phyloP scores from a whole-genome alignment of 2,329 filamentous ascomycete genomes.

The Apiospora rasikravindrae region DNA sequence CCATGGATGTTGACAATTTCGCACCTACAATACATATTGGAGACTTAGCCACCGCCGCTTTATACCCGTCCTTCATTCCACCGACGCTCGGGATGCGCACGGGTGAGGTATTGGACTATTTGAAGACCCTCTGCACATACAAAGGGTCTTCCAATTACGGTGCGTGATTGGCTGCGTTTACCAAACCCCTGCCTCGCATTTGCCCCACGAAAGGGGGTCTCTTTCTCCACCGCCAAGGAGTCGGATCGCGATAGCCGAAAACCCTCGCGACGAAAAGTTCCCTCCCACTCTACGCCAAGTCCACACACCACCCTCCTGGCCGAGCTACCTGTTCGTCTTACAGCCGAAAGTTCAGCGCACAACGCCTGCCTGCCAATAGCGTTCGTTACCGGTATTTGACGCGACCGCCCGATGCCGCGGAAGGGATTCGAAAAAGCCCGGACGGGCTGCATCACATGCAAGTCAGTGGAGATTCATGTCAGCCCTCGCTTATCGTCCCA shows the following conservation, averaged over 20 bases:
- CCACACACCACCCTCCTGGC: neutral
- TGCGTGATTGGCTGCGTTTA: neutral
- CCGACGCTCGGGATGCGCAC: neutral
- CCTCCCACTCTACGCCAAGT: neutral
- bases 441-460: conserved; percentile 30
- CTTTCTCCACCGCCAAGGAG: neutral
- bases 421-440: conserved; percentile 27
- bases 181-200: neutral
- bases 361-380: neutral
- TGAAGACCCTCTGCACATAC: neutral
- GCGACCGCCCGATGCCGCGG: conserved; percentile 22
- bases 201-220: neutral
- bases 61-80: neutral
- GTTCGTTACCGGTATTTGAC: neutral
- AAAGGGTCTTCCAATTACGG: neutral
- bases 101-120: neutral
- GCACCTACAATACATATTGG: neutral
- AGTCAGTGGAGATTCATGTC: conserved; percentile 25
- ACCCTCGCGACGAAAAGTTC: neutral
- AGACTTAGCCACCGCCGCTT: neutral
- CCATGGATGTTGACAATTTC: neutral
- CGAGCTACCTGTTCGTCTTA: neutral
- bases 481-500: too few relatives aligned
- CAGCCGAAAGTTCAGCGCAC: neutral
- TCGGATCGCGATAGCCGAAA: neutral